Conservation (phyloP, 1,139 yeast genomes). For the Lodderomyces elongisporus region DNA sequence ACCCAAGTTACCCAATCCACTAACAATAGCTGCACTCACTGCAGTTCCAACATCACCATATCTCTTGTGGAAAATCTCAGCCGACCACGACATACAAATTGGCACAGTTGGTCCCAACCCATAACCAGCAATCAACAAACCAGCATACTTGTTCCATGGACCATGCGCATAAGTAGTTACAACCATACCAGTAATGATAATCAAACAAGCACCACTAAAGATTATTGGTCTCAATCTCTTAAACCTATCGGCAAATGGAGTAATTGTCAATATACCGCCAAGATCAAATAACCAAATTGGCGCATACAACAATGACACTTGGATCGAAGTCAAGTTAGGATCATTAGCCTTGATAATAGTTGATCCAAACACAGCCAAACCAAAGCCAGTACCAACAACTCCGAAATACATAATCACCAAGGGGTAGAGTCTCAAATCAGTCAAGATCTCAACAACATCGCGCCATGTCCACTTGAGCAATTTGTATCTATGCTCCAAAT, state of each 20-base stretch:
- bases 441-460: slow-evolving; percentile 53
- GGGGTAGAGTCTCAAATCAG: slow-evolving; percentile 74
- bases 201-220: slow-evolving; percentile 55
- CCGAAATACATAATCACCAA: slow-evolving; percentile 85
- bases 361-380: slow-evolving; percentile 80
- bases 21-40: slow-evolving; percentile 74
- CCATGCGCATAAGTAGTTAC: slow-evolving; percentile 74
- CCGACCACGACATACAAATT: slow-evolving; percentile 80
- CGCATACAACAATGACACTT: slow-evolving; percentile 72
- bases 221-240: slow-evolving; percentile 54
- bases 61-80: slow-evolving; percentile 64
- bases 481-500: slow-evolving; percentile 45
- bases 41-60: slow-evolving; percentile 87
- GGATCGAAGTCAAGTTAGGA: slow-evolving; percentile 59
- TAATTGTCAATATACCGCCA: slow-evolving; percentile 67
- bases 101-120: slow-evolving; percentile 93
- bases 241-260: slow-evolving; percentile 75
- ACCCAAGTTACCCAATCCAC: slow-evolving; percentile 84
- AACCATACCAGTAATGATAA: slow-evolving; percentile 69
- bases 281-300: slow-evolving; percentile 89
- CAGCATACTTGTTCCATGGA: slow-evolving; percentile 74
- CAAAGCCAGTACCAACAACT: slow-evolving; percentile 85
- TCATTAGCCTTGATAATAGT: slow-evolving; percentile 68
- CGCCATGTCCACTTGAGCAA: slow-evolving; percentile 53
- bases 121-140: slow-evolving; percentile 74